Percentiles rank a stretch among this genome's conserved stretches.
phyloP scores from a whole-genome alignment of 2,329 filamentous ascomycete species.

The Alternaria sp. region DNA sequence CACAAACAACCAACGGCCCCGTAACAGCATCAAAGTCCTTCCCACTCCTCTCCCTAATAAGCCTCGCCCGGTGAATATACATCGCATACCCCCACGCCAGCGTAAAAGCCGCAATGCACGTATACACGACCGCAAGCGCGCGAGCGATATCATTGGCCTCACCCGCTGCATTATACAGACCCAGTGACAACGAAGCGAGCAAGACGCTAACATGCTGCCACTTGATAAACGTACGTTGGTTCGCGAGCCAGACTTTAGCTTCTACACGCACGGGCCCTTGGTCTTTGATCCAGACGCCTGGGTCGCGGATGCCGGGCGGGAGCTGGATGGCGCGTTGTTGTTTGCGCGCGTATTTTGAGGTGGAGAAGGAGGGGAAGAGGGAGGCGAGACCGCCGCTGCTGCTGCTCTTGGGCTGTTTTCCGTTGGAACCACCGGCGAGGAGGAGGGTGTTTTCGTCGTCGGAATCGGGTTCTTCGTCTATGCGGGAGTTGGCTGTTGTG shows the following conservation, averaged over 20 bases:
- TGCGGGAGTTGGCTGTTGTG: constrained; percentile 40
- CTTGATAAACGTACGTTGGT: constrained; percentile 97
- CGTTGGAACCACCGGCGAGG: constrained; percentile 33
- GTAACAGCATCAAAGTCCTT: constrained; percentile 91
- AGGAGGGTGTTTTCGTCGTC: constrained; percentile 49
- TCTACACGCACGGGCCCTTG: constrained; percentile 89
- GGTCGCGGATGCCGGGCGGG: constrained; percentile 87
- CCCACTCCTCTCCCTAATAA: constrained; percentile 86
- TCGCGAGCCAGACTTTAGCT: constrained; percentile 98
- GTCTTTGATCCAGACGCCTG: constrained; percentile 91
- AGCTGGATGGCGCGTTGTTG: constrained; percentile 62
- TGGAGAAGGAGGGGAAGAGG: constrained; percentile 81
- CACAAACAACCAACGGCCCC: constrained; percentile 82
- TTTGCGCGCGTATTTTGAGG: constrained; percentile 68
- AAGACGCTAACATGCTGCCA: constrained; percentile 96
- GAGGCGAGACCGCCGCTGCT: constrained; percentile 63
- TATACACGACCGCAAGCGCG: constrained; percentile 81
- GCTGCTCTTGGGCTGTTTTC: constrained; percentile 57
- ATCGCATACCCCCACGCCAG: constrained; percentile 87
- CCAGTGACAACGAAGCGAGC: constrained; percentile 81
- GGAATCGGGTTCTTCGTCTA: constrained; percentile 55
- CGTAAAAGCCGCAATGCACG: constrained; percentile 80
- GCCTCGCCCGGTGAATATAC: constrained; percentile 73
- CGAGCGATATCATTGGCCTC: constrained; percentile 75
- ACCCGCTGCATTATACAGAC: constrained; percentile 86